Evolutionary conservation across 371 early-diverging fungal genomes (phyloP), one percentile per base, ranked within the genome.

Genomic region (Lichtheimia hyalospora): DNA sequence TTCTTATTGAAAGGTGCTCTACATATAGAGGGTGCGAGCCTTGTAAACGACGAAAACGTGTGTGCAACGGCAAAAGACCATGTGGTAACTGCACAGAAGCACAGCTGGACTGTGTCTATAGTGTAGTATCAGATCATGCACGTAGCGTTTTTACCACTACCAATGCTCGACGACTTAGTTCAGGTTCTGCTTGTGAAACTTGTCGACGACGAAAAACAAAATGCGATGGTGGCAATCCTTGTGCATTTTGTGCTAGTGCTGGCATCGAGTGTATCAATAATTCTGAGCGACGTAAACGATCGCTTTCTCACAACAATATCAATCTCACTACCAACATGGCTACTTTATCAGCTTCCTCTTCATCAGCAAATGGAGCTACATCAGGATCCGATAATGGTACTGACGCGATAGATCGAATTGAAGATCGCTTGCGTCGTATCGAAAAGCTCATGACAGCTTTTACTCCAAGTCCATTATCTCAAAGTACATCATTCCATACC

Each of bases 151-250:
- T 70, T 34, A 63, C 64, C 3, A 70, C 70, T 1, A 70, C 57
- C 48, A 71, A 60, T 41, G 79, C 79, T 2, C 66, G 81, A 42
- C 68, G 81, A 10, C 50, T 80, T 18, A 75, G 75, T 46, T 75
- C 75, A 25, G 81, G 81, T 21, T 77, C 77, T 23, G 81, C 81
- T 21, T 80, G 81, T 56, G 81, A 80, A 67, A 75, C 75, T 8
- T 80, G 81, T 49, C 70, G 81, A 34, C 65, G 77, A 63, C 62
- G 81, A 41, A 80, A 80, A 58, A 80, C 81, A 23, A 80, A 80
- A 51, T 80, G 81, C 61, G 81, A 80, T 67, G 81, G 81, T 23
- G 66, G 74, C 3, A 69, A 63, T 54, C 81, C 81, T 34, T 80
- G 81, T 57, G 63, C 67, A 4, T 80, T 75, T 49, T 80, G 81